These are phyloP conservation scores for Phytophthora cajani DNA, from an alignment of 352 stramenopile species.

Conservation along the genomic window DNA sequence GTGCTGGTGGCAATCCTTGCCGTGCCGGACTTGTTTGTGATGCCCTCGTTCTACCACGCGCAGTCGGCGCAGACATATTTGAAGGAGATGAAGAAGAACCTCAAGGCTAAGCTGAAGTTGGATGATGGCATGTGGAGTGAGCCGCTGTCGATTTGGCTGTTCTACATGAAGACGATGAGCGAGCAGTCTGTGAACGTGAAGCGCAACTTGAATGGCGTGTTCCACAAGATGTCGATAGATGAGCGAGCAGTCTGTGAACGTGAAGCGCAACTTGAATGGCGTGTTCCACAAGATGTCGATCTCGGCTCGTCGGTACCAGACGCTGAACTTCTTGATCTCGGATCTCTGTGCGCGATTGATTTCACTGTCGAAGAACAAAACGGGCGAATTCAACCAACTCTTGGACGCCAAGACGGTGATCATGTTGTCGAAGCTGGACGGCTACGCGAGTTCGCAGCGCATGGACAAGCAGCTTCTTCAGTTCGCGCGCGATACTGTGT, in stretches of 20 bases:
- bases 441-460: conserved; percentile 68
- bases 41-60: conserved; percentile 84
- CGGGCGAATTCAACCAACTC: conserved; percentile 42
- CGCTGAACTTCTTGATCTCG: conserved; percentile 80
- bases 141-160: conserved; percentile 72
- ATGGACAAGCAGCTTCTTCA: conserved; percentile 54
- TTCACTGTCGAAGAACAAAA: conserved; percentile 51
- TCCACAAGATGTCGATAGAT: conserved; percentile 69
- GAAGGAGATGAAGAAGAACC: conserved; percentile 79
- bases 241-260: conserved; percentile 48
- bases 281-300: conserved; percentile 64
- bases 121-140: conserved; percentile 79
- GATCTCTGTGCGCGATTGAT: conserved; percentile 77
- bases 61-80: conserved; percentile 68
- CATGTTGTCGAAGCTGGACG: conserved; percentile 64
- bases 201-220: conserved; percentile 45
- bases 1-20: conserved; percentile 73
- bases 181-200: conserved; percentile 52
- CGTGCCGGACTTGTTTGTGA: conserved; percentile 74
- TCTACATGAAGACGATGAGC: conserved; percentile 68
- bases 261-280: conserved; percentile 49
- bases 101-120: conserved; percentile 71
- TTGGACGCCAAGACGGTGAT: conserved; percentile 50
- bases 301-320: conserved; percentile 73
- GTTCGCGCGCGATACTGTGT: conserved; percentile 54